A percentile compares a stretch with the other conserved stretches of the same genome.
Conservation (phyloP, 2,329 filamentous ascomycete species). For the Penicillium sp. region DNA sequence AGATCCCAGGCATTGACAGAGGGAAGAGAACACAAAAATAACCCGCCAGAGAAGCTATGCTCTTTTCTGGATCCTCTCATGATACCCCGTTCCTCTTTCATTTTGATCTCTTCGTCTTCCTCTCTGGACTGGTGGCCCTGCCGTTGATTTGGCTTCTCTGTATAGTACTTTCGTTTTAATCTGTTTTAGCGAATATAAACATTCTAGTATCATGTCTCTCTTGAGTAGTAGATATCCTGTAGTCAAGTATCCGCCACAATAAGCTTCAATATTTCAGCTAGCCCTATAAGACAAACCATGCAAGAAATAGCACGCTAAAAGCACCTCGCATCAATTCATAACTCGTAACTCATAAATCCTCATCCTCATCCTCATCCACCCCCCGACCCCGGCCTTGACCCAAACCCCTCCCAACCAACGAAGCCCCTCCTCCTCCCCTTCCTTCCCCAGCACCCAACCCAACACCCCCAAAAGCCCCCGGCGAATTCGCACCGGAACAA, state of each 20-base stretch:
- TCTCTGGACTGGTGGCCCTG: slow-evolving; percentile 4
- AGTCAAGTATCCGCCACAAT: background rate
- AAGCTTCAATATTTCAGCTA: background rate
- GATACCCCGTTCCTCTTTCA: slow-evolving; percentile 15
- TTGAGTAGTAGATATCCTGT: background rate
- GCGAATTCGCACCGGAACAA: background rate
- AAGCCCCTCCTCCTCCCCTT: background rate
- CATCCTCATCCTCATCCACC: background rate
- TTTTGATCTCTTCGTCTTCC: slow-evolving; percentile 3
- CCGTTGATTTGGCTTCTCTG: slow-evolving; percentile 8
- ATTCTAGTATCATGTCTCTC: background rate
- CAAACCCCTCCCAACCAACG: background rate
- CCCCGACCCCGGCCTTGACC: too few species aligned
- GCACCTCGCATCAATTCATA: background rate
- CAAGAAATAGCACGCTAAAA: background rate
- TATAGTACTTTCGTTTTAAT: slow-evolving; percentile 12
- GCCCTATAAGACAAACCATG: background rate
- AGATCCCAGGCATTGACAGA: background rate
- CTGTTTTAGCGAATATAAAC: slow-evolving; percentile 17
- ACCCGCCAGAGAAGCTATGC: slow-evolving; percentile 1
- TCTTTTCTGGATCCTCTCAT: slow-evolving; percentile 8
- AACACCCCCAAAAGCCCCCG: slow-evolving; percentile 5
- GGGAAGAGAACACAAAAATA: slow-evolving; percentile 2
- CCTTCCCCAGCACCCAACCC: too few species aligned
- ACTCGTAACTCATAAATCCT: background rate